A percentile compares a stretch with the other conserved stretches of the same genome.
Evolutionary conservation across 2,329 filamentous ascomycete genomes (phyloP).

Genomic region (Ambrosiella cleistominuta): DNA sequence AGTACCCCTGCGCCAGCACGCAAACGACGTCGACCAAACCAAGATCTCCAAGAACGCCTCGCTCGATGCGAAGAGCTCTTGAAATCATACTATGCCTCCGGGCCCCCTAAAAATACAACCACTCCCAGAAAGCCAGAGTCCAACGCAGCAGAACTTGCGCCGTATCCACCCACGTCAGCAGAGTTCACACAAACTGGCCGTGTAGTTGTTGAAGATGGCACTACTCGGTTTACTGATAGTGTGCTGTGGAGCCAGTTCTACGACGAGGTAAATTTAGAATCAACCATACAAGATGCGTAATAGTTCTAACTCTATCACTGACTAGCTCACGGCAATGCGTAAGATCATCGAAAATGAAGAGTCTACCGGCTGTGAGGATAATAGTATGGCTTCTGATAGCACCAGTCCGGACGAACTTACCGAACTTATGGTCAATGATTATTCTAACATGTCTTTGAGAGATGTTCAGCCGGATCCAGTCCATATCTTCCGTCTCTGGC

Average conservation of each 20-base stretch:
- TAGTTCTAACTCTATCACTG: not conserved
- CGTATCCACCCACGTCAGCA: conserved; percentile 8
- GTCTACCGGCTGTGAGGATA: conserved; percentile 24
- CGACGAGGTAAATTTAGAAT: conserved; percentile 30
- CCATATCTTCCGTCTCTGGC: conserved; percentile 56
- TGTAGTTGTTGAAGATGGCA: conserved; percentile 37
- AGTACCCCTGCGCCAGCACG: conserved; percentile 42
- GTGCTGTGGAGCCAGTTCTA: conserved; percentile 36
- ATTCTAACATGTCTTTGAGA: conserved; percentile 24
- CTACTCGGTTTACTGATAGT: conserved; percentile 39
- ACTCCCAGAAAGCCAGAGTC: conserved; percentile 1
- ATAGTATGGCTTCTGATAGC: conserved; percentile 31
- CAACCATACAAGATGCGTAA: not conserved
- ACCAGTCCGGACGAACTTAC: conserved; percentile 34
- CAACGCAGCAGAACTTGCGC: conserved; percentile 10
- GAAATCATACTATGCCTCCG: conserved; percentile 34
- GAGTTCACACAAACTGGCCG: conserved; percentile 32
- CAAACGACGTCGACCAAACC: conserved; percentile 41
- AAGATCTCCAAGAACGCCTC: conserved; percentile 42
- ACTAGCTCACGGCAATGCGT: conserved; percentile 39
- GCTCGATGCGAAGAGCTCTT: conserved; percentile 40
- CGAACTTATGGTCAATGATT: conserved; percentile 31
- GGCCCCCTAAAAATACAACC: conserved; percentile 8
- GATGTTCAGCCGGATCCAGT: conserved; percentile 46
- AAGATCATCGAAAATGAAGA: conserved; percentile 36